Conservation (phyloP, 108 stramenopile genomes). For the Aurantiochytrium sp. region DNA sequence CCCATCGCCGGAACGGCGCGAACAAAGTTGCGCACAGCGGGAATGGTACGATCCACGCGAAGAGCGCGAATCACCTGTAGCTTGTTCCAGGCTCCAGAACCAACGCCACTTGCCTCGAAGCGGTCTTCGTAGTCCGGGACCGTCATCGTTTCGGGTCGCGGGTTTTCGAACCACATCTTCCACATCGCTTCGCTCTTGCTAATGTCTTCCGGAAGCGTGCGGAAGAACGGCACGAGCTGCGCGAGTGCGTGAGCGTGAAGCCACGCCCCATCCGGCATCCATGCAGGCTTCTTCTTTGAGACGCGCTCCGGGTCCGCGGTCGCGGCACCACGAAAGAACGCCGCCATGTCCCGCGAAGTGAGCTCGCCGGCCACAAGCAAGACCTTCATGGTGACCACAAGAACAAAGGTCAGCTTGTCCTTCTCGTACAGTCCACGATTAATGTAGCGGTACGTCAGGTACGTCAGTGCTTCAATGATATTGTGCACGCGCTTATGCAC, state of each 20-base stretch:
- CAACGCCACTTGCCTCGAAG: constrained; percentile 51
- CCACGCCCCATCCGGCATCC: constrained; percentile 78
- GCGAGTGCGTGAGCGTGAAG: constrained; percentile 69
- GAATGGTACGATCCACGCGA: constrained; percentile 75
- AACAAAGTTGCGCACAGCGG: constrained; percentile 72
- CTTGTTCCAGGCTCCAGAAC: constrained; percentile 67
- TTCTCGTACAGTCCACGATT: constrained; percentile 81
- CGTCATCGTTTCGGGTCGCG: constrained; percentile 65
- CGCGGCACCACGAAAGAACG: constrained; percentile 76
- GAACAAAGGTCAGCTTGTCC: constrained; percentile 78
- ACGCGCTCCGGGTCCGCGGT: constrained; percentile 70
- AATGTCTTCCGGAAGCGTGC: constrained; percentile 68
- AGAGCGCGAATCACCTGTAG: constrained; percentile 71
- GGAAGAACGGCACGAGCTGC: constrained; percentile 60
- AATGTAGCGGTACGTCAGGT: constrained; percentile 77
- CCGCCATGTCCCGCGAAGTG: constrained; percentile 56
- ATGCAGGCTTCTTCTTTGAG: constrained; percentile 63
- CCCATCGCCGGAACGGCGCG: constrained; percentile 70
- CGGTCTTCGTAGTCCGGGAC: constrained; percentile 77
- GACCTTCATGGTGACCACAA: constrained; percentile 75
- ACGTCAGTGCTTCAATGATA: constrained; percentile 84
- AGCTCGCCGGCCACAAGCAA: constrained; percentile 66
- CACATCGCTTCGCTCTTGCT: constrained; percentile 64
- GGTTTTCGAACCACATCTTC: constrained; percentile 77
- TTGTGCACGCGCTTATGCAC: constrained; percentile 75